A percentile compares a stretch with the other conserved stretches of the same genome.
Conservation (phyloP, 2,329 filamentous ascomycete genomes). For the Pyrenochaeta sp. region DNA sequence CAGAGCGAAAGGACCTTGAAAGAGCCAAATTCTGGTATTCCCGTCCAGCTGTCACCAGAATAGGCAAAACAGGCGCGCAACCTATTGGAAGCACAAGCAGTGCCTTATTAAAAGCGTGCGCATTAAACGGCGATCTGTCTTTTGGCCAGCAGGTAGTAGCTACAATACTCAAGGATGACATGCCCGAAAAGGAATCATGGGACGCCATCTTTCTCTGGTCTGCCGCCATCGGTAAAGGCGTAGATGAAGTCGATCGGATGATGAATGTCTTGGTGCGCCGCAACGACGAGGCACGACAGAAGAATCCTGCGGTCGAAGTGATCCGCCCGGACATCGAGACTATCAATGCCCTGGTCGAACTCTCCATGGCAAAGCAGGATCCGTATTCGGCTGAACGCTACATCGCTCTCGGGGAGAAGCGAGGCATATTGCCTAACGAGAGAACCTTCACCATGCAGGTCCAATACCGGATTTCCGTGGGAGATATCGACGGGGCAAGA, state of each 20-base stretch:
- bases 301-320: constrained; percentile 32
- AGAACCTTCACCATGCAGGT: constrained; percentile 78
- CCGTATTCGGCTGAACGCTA: constrained; percentile 78
- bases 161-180: constrained; percentile 44
- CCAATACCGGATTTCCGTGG: constrained; percentile 75
- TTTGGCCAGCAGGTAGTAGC: constrained; percentile 55
- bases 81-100: constrained; percentile 54
- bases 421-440: constrained; percentile 72
- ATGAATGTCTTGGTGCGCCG: constrained; percentile 70
- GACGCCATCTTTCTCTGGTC: constrained; percentile 80
- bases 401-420: constrained; percentile 70
- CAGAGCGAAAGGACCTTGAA: constrained; percentile 63
- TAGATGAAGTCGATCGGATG: constrained; percentile 77
- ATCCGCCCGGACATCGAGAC: constrained; percentile 70
- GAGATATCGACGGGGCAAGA: constrained; percentile 75
- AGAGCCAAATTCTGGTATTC: constrained; percentile 74
- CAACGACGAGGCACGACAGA: constrained; percentile 56
- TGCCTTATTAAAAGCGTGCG: constrained; percentile 67
- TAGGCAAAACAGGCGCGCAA: constrained; percentile 8
- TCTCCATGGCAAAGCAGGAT: constrained; percentile 75
- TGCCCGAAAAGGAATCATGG: constrained; percentile 65
- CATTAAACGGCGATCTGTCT: constrained; percentile 34
- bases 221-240: constrained; percentile 73
- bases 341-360: constrained; percentile 78
- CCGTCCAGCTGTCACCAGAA: constrained; percentile 57